Base-by-base conservation (phyloP, 805 yeast species). In the Metschnikowia vanudenii region DNA sequence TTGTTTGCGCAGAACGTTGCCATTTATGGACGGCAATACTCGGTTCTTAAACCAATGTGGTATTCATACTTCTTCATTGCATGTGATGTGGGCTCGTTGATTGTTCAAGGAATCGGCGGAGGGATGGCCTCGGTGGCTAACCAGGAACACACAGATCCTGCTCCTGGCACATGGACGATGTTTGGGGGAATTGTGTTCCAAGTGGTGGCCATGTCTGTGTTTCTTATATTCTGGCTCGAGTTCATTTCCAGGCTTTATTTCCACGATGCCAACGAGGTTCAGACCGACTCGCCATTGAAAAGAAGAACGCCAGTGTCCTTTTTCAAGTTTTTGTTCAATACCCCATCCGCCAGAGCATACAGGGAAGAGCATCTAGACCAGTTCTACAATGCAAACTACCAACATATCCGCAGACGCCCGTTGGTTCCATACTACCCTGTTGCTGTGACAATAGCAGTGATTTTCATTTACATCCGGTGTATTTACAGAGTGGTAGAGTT, bases 401-500 rank as follows among this genome's bases (percentile, higher is more conserved):
- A 38, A 2, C 18, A 33, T 17, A 55, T 68, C 22, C 59, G 75
- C 32, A 24, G 32, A 2, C 46, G 64, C 6, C 54, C 49, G n/a
- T 57, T 69, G 38, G 61, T 65, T 20, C 51, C 53, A 8, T 71
- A 60, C 49, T 62, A 59, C 55, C 73, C 74, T 4, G 52, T 68
- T 30, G 73, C 65, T 0, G 53, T 71, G 17, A 62, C 72, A 3
- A 16, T 55, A 4, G 62, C 72, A 0, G 73, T 69, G 2, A 4
- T 64, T 12, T 57, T 56, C 19, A 60, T 70, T 41, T 70, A 68
- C 52, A 65, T 68, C 43, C 57, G 57, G 43, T 66, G 71, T 49
- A 53, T 69, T 17, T 71, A 71, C 51, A 61, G 75, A 56, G 73
- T 70, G 34, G 70, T 68, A 9, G 75, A 71, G 48, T 61, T 71